Evolutionary conservation across 83 land plant species (phyloP).

Genomic region (Isoetes engelmannii): DNA sequence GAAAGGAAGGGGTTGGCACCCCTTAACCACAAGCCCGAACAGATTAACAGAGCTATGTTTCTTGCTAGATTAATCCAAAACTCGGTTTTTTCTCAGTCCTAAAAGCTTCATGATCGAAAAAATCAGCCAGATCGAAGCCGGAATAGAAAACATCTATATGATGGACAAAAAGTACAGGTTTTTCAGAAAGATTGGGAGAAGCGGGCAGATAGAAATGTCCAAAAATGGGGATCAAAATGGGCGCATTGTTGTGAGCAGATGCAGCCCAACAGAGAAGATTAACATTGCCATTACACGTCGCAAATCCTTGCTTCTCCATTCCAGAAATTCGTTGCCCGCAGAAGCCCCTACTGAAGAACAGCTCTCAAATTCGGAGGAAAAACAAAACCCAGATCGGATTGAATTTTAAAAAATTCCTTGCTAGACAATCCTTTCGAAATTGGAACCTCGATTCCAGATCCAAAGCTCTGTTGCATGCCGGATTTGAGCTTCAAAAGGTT

Average conservation of each 20-base stretch:
- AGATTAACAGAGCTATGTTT: too few relatives aligned
- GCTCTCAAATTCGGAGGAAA: constrained; percentile 10
- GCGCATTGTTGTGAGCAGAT: neutral
- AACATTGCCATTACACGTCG: neutral
- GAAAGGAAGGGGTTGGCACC: too few relatives aligned
- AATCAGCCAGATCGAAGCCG: constrained; percentile 5
- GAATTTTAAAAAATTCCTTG: neutral
- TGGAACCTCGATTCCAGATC: too few relatives aligned
- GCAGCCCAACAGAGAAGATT: constrained; percentile 1
- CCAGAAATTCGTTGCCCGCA: constrained; percentile 2
- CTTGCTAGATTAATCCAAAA: too few relatives aligned
- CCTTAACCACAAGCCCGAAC: too few relatives aligned
- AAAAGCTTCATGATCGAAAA: constrained; percentile 1
- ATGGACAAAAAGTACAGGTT: constrained; percentile 5
- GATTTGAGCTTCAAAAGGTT: too few relatives aligned
- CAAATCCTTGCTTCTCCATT: constrained; percentile 2
- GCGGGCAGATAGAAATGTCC: constrained; percentile 4
- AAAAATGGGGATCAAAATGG: constrained; percentile 7
- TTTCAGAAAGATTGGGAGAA: neutral
- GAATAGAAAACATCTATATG: neutral
- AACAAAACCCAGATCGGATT: neutral
- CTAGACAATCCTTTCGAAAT: constrained; percentile 6
- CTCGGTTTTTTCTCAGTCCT: neutral
- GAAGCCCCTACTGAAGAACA: constrained; percentile 13
- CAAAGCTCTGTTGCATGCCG: too few relatives aligned